Evolutionary conservation across 495 filamentous ascomycete genomes (phyloP), one percentile per base, ranked within the genome.

Genomic region (Bryoglossum gracile): DNA sequence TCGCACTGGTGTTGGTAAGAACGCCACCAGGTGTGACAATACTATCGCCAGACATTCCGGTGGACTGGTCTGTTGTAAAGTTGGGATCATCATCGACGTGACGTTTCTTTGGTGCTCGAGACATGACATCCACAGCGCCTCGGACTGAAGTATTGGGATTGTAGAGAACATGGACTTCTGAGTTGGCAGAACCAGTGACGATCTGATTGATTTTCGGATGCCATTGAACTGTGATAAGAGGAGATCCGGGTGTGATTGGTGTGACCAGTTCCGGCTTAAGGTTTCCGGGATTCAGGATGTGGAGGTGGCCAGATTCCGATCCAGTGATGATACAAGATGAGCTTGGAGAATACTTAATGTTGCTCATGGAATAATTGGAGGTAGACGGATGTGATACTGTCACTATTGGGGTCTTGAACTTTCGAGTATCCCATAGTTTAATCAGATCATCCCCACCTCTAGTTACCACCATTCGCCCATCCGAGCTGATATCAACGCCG

Each of bases 151-250:
- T 81, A 22, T 67, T 78, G 14, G 94, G 92, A 63, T 85, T 91
- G 70, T 90, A 98, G 46, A 98, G 82, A 24, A 96, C 76, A 61
- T 89, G 90, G 3, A 84, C 84, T 64, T 91, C 86, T 40, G 83
- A 81, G 58, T 94, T 92, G 32, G 87, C 86, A 33, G 91, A 95
- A 46, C 90, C 90, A 2, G 90, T 94, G 51, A 97, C 64, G 53
- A 98, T 95, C 62, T 98, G 92, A 61, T 98, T 97, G 46, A 98
- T 79, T 63, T 88, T 94, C 18, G 86, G 71, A 59, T 96, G 91
- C 91, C 94, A 97, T 48, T 86, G 71, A 13, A 94, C 87, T 4
- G 82, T 79, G 50, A 95, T 86, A 18, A 97, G 67, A 0, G 91
- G 78, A 3, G 81, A 85, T 5, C 83, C 83, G 0, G 86, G 83